A percentile compares a stretch with the other conserved stretches of the same genome.
Conservation (phyloP, 768 basidiomycete species). For the Cyclocybe aegerita region DNA sequence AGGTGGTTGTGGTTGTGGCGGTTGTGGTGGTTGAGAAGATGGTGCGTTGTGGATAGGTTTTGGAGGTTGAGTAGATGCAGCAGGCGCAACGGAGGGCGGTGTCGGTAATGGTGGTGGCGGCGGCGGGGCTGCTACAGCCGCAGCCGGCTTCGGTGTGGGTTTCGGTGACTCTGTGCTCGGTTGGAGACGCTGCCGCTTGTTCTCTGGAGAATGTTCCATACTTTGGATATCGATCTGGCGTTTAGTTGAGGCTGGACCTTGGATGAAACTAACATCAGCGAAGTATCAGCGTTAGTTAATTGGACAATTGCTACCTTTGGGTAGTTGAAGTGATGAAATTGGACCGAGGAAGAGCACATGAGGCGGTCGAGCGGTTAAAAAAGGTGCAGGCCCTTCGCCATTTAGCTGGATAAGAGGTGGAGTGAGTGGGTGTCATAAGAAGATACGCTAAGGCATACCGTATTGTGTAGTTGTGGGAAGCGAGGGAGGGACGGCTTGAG, state of each 20-base stretch:
- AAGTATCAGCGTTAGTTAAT: not conserved
- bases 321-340: slow-evolving; percentile 36
- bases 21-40: not conserved
- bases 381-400: slow-evolving; percentile 36
- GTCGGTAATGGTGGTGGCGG: slow-evolving; percentile 15
- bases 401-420: slow-evolving; percentile 10
- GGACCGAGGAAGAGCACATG: slow-evolving; percentile 50
- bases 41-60: slow-evolving; percentile 14
- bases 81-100: slow-evolving; percentile 5
- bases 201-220: slow-evolving; percentile 39
- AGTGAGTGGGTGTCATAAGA: not conserved
- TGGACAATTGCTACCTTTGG: slow-evolving; percentile 19
- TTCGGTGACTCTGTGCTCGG: slow-evolving; percentile 21
- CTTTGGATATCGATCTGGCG: slow-evolving; percentile 38
- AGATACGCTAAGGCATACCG: slow-evolving; percentile 31
- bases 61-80: slow-evolving; percentile 6
- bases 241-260: slow-evolving; percentile 30
- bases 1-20: slow-evolving; percentile 2
- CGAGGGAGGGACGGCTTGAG: slow-evolving; percentile 41
- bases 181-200: slow-evolving; percentile 42
- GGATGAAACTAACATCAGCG: slow-evolving; percentile 9
- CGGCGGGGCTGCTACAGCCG: slow-evolving; percentile 17
- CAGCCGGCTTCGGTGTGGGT: slow-evolving; percentile 12
- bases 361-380: slow-evolving; percentile 51
- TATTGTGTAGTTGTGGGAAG: slow-evolving; percentile 50